A percentile compares a stretch with the other conserved stretches of the same genome.
phyloP scores from a whole-genome alignment of 2,329 filamentous ascomycete genomes.

The Chaetomiaceae sp. region DNA sequence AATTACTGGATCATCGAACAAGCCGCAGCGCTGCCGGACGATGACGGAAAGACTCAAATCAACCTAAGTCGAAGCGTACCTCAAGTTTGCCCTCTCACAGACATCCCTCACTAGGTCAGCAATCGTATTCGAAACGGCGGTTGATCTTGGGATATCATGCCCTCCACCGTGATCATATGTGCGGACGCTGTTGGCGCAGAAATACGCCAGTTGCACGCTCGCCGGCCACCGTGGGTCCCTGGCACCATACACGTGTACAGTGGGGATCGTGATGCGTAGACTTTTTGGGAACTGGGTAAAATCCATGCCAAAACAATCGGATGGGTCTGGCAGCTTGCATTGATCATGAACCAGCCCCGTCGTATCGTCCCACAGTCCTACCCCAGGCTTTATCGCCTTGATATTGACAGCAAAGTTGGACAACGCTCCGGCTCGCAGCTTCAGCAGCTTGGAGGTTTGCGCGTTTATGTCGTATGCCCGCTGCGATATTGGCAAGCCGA shows the following conservation, averaged over 20 bases:
- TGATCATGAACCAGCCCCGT: slow-evolving; percentile 32
- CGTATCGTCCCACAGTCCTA: slow-evolving; percentile 35
- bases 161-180: slow-evolving; percentile 37
- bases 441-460: slow-evolving; percentile 26
- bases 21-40: no score
- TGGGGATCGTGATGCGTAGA: slow-evolving; percentile 33
- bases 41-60: no score
- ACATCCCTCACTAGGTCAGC: slow-evolving; percentile 30
- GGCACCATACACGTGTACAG: slow-evolving; percentile 35
- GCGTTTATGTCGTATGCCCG: slow-evolving; percentile 32
- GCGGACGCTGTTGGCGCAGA: slow-evolving; percentile 29
- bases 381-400: slow-evolving; percentile 27
- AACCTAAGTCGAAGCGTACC: no score
- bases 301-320: slow-evolving; percentile 34
- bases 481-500: slow-evolving; percentile 33
- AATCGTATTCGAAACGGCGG: slow-evolving; percentile 30
- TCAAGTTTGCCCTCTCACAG: no score
- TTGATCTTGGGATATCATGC: slow-evolving; percentile 37
- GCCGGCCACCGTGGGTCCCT: slow-evolving; percentile 36
- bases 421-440: slow-evolving; percentile 27
- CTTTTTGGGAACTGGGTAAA: slow-evolving; percentile 31
- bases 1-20: no score
- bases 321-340: slow-evolving; percentile 25
- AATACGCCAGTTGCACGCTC: slow-evolving; percentile 35
- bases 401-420: slow-evolving; percentile 27